Base-by-base conservation (phyloP, 495 filamentous ascomycete genomes). In the Paragyromitra xinjiangensis region DNA sequence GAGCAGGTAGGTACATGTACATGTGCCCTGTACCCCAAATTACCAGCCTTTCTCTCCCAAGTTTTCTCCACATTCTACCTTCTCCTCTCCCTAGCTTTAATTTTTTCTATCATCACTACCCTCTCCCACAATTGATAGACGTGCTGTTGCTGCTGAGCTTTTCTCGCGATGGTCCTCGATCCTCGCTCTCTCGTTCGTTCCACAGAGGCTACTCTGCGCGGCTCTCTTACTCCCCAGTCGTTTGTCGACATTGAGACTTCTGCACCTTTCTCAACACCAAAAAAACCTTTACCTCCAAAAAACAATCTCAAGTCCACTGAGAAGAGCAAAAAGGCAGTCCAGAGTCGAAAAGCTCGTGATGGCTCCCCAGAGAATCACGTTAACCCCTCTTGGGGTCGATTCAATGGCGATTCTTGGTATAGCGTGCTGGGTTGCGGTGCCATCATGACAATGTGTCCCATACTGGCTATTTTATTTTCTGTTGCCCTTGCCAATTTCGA, bases 361-460 rank as follows among this genome's bases (percentile, higher is more conserved):
- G 64, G 55, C 37, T 64, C 64, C 14, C 71, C 48, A 7, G 71
- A 69, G 45, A 42, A 69, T 39, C 80, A 82, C 50, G 71, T 81
- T 40, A 81, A 81, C 64, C 80, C 80, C 26, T 62, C 70, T 0
- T 82, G 80, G 80, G 80, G 80, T 4, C 80, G 80, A 8, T 82
- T 81, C 22, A 69, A 75, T 56, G 64, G 63, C 8, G 80, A 81
- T 70, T 79, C 80, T 45, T 82, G 80, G 80, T 44, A 70, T 39
- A 73, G 63, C 4, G 71, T 78, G 8, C 16, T 81, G 45, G 79
- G 80, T 12, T 79, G 71, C 26, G 75, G 75, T 61, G 79, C 56
- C 6, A 79, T 82, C 64, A 81, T 82, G 70, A 40, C 64, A 24
- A 37, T 82, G 40, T 82, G 80, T 45, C 80, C 80, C 11, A 61